Conservation (phyloP, 2,329 filamentous ascomycete genomes). For the Penicillium sclerotigenum region DNA sequence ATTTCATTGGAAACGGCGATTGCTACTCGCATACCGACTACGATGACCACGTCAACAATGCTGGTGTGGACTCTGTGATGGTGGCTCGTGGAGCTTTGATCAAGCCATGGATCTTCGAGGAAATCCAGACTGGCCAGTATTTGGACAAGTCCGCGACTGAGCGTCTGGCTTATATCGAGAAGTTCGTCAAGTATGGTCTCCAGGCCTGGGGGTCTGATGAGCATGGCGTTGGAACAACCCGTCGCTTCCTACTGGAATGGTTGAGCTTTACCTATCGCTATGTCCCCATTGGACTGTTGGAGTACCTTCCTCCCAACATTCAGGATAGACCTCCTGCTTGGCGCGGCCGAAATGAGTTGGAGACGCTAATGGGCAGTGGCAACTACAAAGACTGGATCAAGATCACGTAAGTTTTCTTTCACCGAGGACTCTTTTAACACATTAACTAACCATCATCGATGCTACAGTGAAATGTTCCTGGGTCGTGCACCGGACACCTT, state of each 20-base stretch:
- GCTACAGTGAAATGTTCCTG: slow-evolving; percentile 86
- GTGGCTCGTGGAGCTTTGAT: slow-evolving; percentile 92
- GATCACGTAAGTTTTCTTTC: slow-evolving; percentile 68
- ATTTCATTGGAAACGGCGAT: slow-evolving; percentile 95
- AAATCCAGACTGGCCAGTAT: slow-evolving; percentile 88
- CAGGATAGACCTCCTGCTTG: slow-evolving; percentile 87
- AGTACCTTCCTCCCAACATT: slow-evolving; percentile 80
- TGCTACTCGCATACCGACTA: slow-evolving; percentile 93
- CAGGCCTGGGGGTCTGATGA: slow-evolving; percentile 97
- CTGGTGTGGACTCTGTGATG: slow-evolving; percentile 91
- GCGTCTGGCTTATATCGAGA: slow-evolving; percentile 79
- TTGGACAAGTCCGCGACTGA: slow-evolving; percentile 91
- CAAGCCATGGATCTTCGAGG: slow-evolving; percentile 98
- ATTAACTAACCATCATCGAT: slow-evolving; percentile 8
- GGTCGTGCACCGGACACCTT: slow-evolving; percentile 87
- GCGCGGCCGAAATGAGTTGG: slow-evolving; percentile 79
- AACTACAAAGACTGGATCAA: slow-evolving; percentile 99
- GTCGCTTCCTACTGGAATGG: slow-evolving; percentile 92
- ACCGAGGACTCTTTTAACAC: not conserved
- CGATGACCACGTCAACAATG: slow-evolving; percentile 69
- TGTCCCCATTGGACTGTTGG: slow-evolving; percentile 82
- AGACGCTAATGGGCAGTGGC: slow-evolving; percentile 84
- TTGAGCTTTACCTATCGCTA: slow-evolving; percentile 91
- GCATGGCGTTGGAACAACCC: slow-evolving; percentile 83
- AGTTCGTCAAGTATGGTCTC: slow-evolving; percentile 84